phyloP scores from a whole-genome alignment of 805 yeast genomes.

The Trichomonascus vanleenenianus region DNA sequence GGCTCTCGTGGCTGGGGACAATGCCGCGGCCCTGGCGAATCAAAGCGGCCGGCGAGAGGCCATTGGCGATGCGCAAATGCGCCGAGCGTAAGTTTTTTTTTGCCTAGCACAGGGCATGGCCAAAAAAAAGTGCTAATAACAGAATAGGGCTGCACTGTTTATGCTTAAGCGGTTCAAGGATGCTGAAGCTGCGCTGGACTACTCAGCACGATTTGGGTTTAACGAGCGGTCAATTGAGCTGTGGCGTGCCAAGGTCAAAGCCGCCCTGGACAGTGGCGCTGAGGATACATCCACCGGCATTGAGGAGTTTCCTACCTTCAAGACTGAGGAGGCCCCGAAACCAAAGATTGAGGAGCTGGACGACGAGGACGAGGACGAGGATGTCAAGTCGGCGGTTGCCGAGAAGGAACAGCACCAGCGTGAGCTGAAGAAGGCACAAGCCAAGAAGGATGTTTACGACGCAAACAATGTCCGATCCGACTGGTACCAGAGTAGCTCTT shows the following conservation, averaged over 20 bases:
- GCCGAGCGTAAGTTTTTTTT: constrained; percentile 19
- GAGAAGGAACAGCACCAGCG: background rate
- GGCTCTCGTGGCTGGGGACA: constrained; percentile 17
- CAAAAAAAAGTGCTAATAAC: too few relatives aligned
- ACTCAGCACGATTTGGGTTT: constrained; percentile 16
- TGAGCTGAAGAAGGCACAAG: background rate
- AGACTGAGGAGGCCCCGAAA: constrained; percentile 1
- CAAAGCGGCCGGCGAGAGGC: constrained; percentile 12
- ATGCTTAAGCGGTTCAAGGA: constrained; percentile 19
- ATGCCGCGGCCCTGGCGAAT: constrained; percentile 14
- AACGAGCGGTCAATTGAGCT: constrained; percentile 13
- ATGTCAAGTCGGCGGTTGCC: background rate
- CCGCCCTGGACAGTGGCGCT: constrained; percentile 3
- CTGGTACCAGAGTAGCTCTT: constrained; percentile 60
- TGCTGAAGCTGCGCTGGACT: constrained; percentile 20
- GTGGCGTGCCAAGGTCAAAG: constrained; percentile 18
- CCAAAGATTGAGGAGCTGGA: background rate
- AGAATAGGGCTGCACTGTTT: constrained; percentile 16
- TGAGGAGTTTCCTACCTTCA: constrained; percentile 1
- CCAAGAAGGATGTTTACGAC: background rate
- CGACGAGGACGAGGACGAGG: background rate
- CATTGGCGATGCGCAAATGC: constrained; percentile 25
- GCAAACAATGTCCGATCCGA: constrained; percentile 40
- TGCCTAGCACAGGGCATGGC: too few relatives aligned
- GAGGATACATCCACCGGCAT: background rate